Evolutionary conservation across 371 early-diverging fungal genomes (phyloP), one percentile per base, ranked within the genome.

Genomic region (Homolaphlyctis polyrhiza): DNA sequence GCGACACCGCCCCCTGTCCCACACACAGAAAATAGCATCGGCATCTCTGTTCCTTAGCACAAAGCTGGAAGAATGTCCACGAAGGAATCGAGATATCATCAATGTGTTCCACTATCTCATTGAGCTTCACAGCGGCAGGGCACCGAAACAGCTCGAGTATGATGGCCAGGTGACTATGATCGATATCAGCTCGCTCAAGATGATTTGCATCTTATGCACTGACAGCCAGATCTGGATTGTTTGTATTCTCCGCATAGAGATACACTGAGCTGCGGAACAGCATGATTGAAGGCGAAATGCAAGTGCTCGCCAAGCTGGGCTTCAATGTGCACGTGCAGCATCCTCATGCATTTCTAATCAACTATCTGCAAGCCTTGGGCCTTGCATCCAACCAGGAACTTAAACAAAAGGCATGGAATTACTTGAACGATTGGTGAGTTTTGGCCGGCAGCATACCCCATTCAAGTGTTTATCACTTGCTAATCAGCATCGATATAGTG

Each of bases 261-360:
- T 90, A 83, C 50, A 88, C 89, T 54, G 87, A 86, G 23, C 68
- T 89, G 68, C 91, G 91, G 69, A 85, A 89, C 57, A 89, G 84
- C 36, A 74, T 91, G 58, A 82, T 92, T 23, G 75, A 80, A 21
- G 90, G 87, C 25, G 98, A 97, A 71, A 85, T 94, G 83, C 87
- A 90, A 50, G 87, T 97, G 28, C 75, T 97, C 50, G 86, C 87
- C 35, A 81, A 82, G 25, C 82, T 97, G 2, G 95, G 91, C 1
- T 97, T 97, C 75, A 91, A 96, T 68, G 95, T 96, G 0, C 94
- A 95, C 67, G 97, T 96, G 0, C 90, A 96, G 71, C 84, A 92
- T 18, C 95, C 97, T 1, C 94, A 97, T 70, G 92, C 91, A 21
- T 80, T 92, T 55, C 86, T 96, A 89, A 85, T 96, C 65, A 95